Percentiles rank a stretch among this genome's conserved stretches.
phyloP scores from a whole-genome alignment of 768 basidiomycete species.

The Panaeolus papilionaceus region DNA sequence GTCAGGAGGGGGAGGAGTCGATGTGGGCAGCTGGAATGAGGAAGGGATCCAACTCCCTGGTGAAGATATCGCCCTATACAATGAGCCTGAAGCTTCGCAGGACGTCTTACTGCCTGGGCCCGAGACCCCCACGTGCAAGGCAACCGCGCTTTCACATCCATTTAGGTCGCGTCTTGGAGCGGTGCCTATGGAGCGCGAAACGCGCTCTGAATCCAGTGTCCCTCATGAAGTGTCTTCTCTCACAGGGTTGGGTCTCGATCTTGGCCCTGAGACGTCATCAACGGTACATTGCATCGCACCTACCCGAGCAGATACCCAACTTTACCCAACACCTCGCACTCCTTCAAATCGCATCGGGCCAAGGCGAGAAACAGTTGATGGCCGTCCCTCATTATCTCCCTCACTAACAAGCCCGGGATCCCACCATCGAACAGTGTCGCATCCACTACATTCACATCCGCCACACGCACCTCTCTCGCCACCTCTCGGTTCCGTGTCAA shows the following conservation, averaged over 20 bases:
- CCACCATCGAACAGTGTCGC: constrained; percentile 27
- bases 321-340: constrained; percentile 25
- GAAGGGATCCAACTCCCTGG: constrained; percentile 44
- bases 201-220: constrained; percentile 38
- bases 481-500: constrained; percentile 43
- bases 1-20: constrained; percentile 58
- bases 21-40: constrained; percentile 55
- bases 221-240: constrained; percentile 19
- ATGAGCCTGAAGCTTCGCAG: constrained; percentile 29
- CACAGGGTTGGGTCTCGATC: constrained; percentile 19
- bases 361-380: constrained; percentile 20
- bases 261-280: background rate
- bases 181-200: constrained; percentile 38
- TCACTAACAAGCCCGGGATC: constrained; percentile 25
- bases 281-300: constrained; percentile 7
- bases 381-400: constrained; percentile 22
- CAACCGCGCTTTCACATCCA: constrained; percentile 17
- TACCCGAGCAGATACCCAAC: constrained; percentile 20
- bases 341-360: constrained; percentile 22
- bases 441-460: constrained; percentile 25
- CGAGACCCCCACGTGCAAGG: constrained; percentile 17
- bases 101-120: constrained; percentile 4
- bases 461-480: constrained; percentile 33
- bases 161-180: constrained; percentile 27
- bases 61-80: constrained; percentile 32